Evolutionary conservation across 805 yeast genomes (phyloP).

Genomic region (Barnettozyma californica): DNA sequence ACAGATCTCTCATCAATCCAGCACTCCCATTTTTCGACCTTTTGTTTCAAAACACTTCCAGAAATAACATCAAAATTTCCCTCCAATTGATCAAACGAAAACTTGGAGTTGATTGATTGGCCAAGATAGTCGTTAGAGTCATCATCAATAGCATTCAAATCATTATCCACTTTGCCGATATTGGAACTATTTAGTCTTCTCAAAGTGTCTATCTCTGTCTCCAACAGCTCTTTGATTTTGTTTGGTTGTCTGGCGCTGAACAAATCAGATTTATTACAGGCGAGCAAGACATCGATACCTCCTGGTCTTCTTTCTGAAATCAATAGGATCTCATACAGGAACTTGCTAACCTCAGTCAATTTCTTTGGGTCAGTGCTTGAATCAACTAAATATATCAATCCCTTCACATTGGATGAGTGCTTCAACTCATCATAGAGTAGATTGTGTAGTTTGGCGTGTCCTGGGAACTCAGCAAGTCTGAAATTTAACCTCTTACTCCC

Average conservation of each 20-base stretch:
- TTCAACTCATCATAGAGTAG: constrained; percentile 45
- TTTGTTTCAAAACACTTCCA: constrained; percentile 64
- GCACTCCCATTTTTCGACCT: constrained; percentile 56
- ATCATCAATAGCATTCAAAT: constrained; percentile 26
- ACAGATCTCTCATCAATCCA: constrained; percentile 79
- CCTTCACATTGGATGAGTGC: constrained; percentile 44
- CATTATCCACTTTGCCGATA: constrained; percentile 26
- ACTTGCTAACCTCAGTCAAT: constrained; percentile 50
- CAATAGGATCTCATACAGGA: constrained; percentile 53
- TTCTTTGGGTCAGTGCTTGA: constrained; percentile 49
- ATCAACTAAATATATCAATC: constrained; percentile 75
- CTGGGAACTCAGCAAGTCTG: constrained; percentile 78
- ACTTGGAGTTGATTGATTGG: constrained; percentile 41
- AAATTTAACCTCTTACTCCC: constrained; percentile 32
- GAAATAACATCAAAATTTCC: constrained; percentile 64
- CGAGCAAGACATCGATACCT: constrained; percentile 71
- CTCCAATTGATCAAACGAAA: constrained; percentile 64
- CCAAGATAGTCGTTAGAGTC: constrained; percentile 36
- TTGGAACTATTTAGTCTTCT: constrained; percentile 43
- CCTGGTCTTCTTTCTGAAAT: constrained; percentile 58
- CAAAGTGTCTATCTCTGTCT: constrained; percentile 54
- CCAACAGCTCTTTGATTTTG: constrained; percentile 56
- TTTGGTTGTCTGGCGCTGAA: constrained; percentile 74
- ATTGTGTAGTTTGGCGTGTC: constrained; percentile 70
- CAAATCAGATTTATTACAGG: constrained; percentile 80